A percentile compares a stretch with the other conserved stretches of the same genome.
These are phyloP conservation scores for Fonsecaea multimorphosa DNA, from an alignment of 2,329 filamentous ascomycete genomes.

Conservation along the genomic window DNA sequence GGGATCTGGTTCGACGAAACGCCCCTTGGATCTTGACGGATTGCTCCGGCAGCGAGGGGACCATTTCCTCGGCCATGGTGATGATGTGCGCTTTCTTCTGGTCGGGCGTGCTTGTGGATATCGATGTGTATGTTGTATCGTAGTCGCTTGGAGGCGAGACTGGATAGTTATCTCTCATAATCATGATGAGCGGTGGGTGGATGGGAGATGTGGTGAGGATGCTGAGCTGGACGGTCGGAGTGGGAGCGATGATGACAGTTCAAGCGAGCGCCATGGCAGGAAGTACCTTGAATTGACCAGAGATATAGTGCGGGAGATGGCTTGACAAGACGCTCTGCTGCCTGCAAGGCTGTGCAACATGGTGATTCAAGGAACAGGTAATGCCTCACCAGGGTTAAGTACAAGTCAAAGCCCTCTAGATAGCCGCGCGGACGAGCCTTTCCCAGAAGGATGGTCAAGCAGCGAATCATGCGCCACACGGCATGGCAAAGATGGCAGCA, in stretches of 20 bases:
- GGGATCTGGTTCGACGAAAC: constrained; percentile 40
- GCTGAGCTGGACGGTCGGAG: background rate
- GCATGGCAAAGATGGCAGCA: background rate
- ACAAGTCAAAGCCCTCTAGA: background rate
- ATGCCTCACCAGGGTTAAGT: constrained; percentile 16
- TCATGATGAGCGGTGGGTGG: constrained; percentile 19
- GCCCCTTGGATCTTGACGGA: constrained; percentile 20
- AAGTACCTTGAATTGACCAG: constrained; percentile 10
- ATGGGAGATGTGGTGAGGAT: background rate
- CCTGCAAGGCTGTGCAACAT: constrained; percentile 25
- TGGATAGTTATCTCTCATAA: constrained; percentile 28
- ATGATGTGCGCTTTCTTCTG: constrained; percentile 20
- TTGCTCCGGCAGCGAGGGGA: constrained; percentile 10
- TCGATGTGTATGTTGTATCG: constrained; percentile 20
- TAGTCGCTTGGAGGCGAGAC: constrained; percentile 29
- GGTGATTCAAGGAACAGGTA: constrained; percentile 13
- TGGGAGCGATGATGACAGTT: constrained; percentile 3
- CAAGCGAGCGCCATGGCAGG: constrained; percentile 16
- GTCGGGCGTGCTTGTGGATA: constrained; percentile 16
- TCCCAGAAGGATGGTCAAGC: background rate
- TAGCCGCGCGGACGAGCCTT: constrained; percentile 1
- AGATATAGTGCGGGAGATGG: constrained; percentile 10
- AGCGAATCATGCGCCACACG: constrained; percentile 23
- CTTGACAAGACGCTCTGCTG: constrained; percentile 15
- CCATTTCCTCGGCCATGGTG: constrained; percentile 24